Evolutionary conservation across 1,284 basidiomycete genomes (phyloP).

Genomic region (Tremellales sp.): DNA sequence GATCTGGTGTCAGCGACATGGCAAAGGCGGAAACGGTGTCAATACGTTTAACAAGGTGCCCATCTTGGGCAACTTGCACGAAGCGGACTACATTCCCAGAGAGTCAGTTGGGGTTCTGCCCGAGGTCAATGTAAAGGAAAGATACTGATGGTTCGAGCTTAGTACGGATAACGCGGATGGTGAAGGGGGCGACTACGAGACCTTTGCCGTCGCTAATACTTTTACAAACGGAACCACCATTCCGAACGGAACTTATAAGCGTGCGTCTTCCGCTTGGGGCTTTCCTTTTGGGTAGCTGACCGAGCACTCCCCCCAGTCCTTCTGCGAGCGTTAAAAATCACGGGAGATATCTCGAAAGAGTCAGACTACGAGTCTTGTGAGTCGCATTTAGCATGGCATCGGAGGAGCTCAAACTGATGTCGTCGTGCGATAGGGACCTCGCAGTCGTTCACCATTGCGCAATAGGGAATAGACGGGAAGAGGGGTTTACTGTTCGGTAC

Average conservation of each 20-base stretch:
- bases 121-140: conserved; percentile 6
- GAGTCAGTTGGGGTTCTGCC: conserved; percentile 33
- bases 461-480: conserved; percentile 4
- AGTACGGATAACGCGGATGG: conserved; percentile 22
- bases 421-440: conserved; percentile 15
- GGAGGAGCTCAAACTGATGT: neutral
- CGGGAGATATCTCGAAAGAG: conserved; percentile 54
- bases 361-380: conserved; percentile 60
- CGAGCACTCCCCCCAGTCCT: conserved; percentile 46
- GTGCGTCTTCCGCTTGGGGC: conserved; percentile 19
- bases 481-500: neutral
- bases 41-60: conserved; percentile 47
- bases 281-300: neutral
- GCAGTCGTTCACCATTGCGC: conserved; percentile 21
- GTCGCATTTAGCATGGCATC: conserved; percentile 2
- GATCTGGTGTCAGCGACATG: neutral
- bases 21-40: conserved; percentile 4
- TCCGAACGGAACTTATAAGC: conserved; percentile 58
- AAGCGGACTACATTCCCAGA: conserved; percentile 47
- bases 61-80: conserved; percentile 50
- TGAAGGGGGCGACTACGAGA: conserved; percentile 49
- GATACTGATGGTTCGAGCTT: conserved; percentile 12
- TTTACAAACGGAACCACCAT: conserved; percentile 61
- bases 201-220: conserved; percentile 46
- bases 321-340: conserved; percentile 59